A percentile compares a stretch with the other conserved stretches of the same genome.
Conservation (phyloP, 2,329 filamentous ascomycete genomes). For the Rhynchosporium graminicola region DNA sequence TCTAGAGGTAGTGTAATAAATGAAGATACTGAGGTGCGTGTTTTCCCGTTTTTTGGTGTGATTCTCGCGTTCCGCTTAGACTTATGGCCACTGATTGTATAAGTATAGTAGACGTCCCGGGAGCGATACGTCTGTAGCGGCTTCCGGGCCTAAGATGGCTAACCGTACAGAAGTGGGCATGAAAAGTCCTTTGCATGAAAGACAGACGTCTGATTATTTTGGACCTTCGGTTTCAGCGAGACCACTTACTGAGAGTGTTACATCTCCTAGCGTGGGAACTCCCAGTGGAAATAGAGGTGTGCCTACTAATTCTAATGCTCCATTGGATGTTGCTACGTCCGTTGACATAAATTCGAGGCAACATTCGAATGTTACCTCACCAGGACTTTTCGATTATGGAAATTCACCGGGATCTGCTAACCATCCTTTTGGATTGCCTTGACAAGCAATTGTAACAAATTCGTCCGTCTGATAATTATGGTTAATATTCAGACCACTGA, state of each 20-base stretch:
- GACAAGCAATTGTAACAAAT: conserved; percentile 34
- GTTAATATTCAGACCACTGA: conserved; percentile 5
- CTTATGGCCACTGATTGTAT: no score
- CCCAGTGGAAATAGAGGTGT: conserved; percentile 45
- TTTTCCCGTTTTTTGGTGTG: no score
- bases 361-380: conserved; percentile 26
- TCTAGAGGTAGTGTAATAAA: no score
- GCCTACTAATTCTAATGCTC: conserved; percentile 48
- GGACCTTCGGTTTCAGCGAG: conserved; percentile 46
- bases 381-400: conserved; percentile 25
- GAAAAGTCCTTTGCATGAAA: conserved; percentile 15
- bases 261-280: conserved; percentile 29
- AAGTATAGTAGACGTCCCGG: conserved; percentile 9
- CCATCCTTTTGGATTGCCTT: conserved; percentile 49
- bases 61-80: no score
- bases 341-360: conserved; percentile 54
- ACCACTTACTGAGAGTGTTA: conserved; percentile 41
- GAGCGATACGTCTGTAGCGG: conserved; percentile 20
- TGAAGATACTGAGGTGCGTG: no score
- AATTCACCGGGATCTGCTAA: conserved; percentile 37
- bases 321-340: conserved; percentile 52
- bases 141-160: conserved; percentile 26
- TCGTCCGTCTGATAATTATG: conserved; percentile 14
- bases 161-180: conserved; percentile 22
- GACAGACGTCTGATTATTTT: conserved; percentile 36